Evolutionary conservation across 169 alveolate genomes (phyloP), one percentile per base, ranked within the genome.

Genomic region (Pseudocohnilembus persalinus): DNA sequence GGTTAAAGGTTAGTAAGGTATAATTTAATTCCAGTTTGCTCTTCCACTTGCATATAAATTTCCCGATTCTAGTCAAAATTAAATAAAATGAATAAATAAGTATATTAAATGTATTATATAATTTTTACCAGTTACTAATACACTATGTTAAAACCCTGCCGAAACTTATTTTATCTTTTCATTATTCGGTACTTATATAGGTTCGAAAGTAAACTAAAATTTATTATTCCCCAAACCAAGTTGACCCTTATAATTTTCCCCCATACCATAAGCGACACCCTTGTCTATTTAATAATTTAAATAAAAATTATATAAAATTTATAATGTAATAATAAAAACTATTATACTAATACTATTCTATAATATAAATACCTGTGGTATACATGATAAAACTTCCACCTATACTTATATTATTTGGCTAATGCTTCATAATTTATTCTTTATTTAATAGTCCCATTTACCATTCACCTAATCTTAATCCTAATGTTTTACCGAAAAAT

Each of bases 201-300:
- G n/a, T 79, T 79, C 74, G 74, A 86, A 86, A 29, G 64, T 31
- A 28, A 77, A 81, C 28, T 63, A 32, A 72, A 80, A 86, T 31
- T 81, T 81, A n/a, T 74, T 33, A 80, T 86, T 87, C 15, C 87
- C 87, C 29, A 74, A 64, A n/a, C 90, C 90, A 32, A 86, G 80
- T 75, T 86, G 80, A 29, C 90, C 90, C 65, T 86, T 86, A n/a
- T 86, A 86, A 31, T 86, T 86, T 86, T 86, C 90, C 30, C 90
- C 90, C 72, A 86, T 33, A 33, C 90, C 90, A 74, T 49, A 86
- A 0, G 74, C 84, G 0, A 31, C 28, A 27, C 90, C 90, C 65
- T 86, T 87, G 31, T 75, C 76, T 83, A 49, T 78, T 63, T 31
- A 73, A n/a, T n/a, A 49, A 49, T 49, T 49, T 49, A 11, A 11